Conservation (phyloP, 257 asterid species). For the Solanum appendiculatum region DNA sequence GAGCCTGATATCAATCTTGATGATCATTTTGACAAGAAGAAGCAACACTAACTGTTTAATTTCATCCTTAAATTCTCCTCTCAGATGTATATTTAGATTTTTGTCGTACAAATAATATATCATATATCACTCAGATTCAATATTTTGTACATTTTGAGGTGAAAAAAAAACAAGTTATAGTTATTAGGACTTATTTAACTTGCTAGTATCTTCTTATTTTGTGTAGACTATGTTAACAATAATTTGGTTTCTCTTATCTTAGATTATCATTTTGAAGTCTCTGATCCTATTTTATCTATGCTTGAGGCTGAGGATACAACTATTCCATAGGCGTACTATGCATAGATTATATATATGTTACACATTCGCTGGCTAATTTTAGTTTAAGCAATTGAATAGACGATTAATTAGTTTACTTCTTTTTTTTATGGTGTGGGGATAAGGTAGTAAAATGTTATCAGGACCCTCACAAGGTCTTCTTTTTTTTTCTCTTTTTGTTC, state of each 20-base stretch:
- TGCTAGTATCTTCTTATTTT: background rate
- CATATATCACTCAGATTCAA: background rate
- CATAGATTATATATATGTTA: no score
- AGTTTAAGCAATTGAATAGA: background rate
- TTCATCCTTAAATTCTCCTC: background rate
- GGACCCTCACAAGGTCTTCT: constrained; percentile 10
- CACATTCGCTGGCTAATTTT: background rate
- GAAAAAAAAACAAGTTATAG: background rate
- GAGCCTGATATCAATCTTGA: background rate
- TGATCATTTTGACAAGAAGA: background rate
- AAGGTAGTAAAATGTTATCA: background rate
- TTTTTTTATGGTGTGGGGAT: constrained; percentile 2
- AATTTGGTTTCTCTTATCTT: background rate
- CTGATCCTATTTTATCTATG: background rate
- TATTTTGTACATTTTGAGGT: background rate
- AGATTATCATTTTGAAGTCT: background rate
- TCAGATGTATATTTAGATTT: background rate
- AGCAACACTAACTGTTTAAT: background rate
- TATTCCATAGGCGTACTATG: background rate
- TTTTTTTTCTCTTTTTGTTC: constrained; percentile 7
- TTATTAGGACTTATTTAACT: background rate
- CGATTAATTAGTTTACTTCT: background rate
- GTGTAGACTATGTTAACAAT: background rate
- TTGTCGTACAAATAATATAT: background rate
- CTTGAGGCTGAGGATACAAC: background rate